Conservation (phyloP, 148 eudicot species). For the Silene latifolia region DNA sequence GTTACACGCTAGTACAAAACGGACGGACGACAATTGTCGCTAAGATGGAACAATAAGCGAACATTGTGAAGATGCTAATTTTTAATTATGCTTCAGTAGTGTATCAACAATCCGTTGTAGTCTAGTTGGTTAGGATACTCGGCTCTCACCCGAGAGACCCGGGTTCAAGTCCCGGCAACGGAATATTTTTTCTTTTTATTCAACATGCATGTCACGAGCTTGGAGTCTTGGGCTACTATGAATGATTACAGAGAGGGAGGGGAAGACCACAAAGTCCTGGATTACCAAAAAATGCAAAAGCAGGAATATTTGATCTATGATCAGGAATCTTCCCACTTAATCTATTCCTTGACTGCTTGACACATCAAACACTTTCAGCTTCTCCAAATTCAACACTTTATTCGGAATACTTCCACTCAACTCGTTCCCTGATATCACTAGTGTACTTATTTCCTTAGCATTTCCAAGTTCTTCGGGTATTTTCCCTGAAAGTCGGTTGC, state of each 20-base stretch:
- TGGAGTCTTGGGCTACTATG: not conserved
- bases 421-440: constrained; percentile 41
- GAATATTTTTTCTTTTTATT: too few species aligned
- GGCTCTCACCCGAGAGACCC: constrained; percentile 99
- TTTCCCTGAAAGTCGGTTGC: constrained; percentile 33
- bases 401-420: constrained; percentile 52
- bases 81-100: too few species aligned
- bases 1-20: too few species aligned
- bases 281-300: constrained; percentile 48
- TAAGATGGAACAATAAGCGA: too few species aligned
- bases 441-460: constrained; percentile 27
- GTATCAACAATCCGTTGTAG: constrained; percentile 72
- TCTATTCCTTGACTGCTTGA: constrained; percentile 51
- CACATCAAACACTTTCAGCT: constrained; percentile 48
- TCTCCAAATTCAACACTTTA: constrained; percentile 39
- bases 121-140: constrained; percentile 97
- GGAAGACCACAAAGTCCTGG: constrained; percentile 74
- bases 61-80: too few species aligned
- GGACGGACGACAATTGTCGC: too few species aligned
- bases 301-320: constrained; percentile 45
- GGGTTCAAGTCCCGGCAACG: constrained; percentile 98
- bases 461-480: constrained; percentile 54
- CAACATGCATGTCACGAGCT: too few species aligned
- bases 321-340: constrained; percentile 65
- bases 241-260: constrained; percentile 55